Evolutionary conservation across 768 basidiomycete species (phyloP).

Genomic region (Austroboletus festivus): DNA sequence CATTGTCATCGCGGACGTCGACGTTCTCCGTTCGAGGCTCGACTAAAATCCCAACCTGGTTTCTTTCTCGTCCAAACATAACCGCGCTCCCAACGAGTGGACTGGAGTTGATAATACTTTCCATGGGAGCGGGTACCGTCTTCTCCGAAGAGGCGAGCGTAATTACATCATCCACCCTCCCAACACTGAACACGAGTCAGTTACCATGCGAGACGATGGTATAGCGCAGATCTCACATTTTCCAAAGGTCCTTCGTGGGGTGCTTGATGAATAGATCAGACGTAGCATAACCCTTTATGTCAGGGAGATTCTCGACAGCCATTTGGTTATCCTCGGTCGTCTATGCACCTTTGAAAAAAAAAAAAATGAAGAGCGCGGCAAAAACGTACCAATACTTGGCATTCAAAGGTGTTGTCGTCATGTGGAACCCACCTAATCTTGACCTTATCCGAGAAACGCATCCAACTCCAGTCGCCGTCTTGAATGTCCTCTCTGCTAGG

Average conservation of each 20-base stretch:
- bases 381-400: conserved; percentile 35
- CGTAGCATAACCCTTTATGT: conserved; percentile 42
- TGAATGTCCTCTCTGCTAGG: conserved; percentile 13
- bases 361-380: not conserved
- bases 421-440: conserved; percentile 35
- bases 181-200: conserved; percentile 30
- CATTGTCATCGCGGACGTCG: conserved; percentile 9
- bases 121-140: conserved; percentile 34
- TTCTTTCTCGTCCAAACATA: conserved; percentile 33
- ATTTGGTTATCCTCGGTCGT: conserved; percentile 28
- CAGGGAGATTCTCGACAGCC: conserved; percentile 34
- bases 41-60: conserved; percentile 32
- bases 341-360: conserved; percentile 21
- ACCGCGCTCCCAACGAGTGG: conserved; percentile 21
- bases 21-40: conserved; percentile 20
- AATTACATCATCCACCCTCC: conserved; percentile 36
- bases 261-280: conserved; percentile 46
- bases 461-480: conserved; percentile 35
- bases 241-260: conserved; percentile 43
- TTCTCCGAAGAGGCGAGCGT: conserved; percentile 33
- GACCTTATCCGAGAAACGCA: conserved; percentile 22
- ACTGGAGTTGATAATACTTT: conserved; percentile 14
- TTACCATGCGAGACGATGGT: no score
- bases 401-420: conserved; percentile 38
- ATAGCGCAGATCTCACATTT: conserved; percentile 36